phyloP scores from a whole-genome alignment of 2,329 filamentous ascomycete species.

The Malbranchea zuffiana region DNA sequence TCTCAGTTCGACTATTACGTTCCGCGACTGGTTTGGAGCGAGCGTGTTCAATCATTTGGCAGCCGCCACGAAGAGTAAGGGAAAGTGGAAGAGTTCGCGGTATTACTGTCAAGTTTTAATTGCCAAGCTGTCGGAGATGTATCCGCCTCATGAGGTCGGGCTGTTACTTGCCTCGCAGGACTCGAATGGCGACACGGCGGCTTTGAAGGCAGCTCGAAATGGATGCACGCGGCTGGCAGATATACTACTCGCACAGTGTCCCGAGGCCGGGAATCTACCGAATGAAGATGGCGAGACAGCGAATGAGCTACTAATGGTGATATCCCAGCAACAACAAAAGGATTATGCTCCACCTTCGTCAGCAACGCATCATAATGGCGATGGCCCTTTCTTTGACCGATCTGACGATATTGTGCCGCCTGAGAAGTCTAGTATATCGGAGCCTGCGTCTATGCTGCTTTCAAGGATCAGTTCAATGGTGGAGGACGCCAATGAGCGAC shows the following conservation, averaged over 20 bases:
- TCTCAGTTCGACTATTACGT: constrained; percentile 68
- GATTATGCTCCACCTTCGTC: constrained; percentile 62
- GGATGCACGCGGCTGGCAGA: constrained; percentile 66
- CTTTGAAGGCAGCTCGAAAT: constrained; percentile 76
- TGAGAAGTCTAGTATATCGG: constrained; percentile 37
- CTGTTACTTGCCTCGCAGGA: constrained; percentile 73
- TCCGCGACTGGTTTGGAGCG: constrained; percentile 66
- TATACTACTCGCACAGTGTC: constrained; percentile 61
- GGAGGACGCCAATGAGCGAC: constrained; percentile 59
- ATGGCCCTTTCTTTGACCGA: constrained; percentile 21
- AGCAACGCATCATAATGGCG: constrained; percentile 30
- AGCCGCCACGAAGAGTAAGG: constrained; percentile 71
- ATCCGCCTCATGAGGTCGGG: constrained; percentile 65
- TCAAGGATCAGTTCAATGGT: constrained; percentile 58
- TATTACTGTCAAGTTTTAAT: constrained; percentile 91
- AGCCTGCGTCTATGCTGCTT: constrained; percentile 60
- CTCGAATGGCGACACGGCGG: constrained; percentile 79
- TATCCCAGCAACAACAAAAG: constrained; percentile 54
- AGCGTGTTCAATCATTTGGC: constrained; percentile 94
- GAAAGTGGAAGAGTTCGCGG: constrained; percentile 76
- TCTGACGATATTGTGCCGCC: constrained; percentile 22
- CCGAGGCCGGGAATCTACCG: constrained; percentile 62
- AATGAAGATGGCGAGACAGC: constrained; percentile 76
- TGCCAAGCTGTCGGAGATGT: constrained; percentile 70
- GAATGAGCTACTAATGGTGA: constrained; percentile 65